Evolutionary conservation across 495 filamentous ascomycete genomes (phyloP).

Genomic region (Penicillium argentinense): DNA sequence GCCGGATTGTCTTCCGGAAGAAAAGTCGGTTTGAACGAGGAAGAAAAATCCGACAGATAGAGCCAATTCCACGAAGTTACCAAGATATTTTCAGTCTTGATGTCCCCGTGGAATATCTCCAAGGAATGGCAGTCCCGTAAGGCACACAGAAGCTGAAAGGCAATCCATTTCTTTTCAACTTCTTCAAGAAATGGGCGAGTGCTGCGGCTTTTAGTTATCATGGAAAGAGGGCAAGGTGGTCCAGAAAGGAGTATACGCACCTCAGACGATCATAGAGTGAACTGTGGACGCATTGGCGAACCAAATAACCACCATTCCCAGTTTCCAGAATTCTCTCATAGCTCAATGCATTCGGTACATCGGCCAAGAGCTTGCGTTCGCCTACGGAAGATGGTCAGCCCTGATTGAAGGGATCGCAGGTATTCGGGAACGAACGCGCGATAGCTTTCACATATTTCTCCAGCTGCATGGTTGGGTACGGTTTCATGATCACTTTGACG

Average conservation of each 20-base stretch:
- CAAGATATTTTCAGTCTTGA: slow-evolving; percentile 95
- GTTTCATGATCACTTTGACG: slow-evolving; percentile 93
- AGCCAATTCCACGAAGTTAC: slow-evolving; percentile 99
- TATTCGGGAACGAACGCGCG: slow-evolving; percentile 54
- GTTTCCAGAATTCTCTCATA: slow-evolving; percentile 92
- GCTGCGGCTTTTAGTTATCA: no score
- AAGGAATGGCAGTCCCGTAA: slow-evolving; percentile 87
- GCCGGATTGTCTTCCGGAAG: slow-evolving; percentile 96
- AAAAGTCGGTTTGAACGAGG: slow-evolving; percentile 91
- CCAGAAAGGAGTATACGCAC: slow-evolving; percentile 32
- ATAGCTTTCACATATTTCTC: slow-evolving; percentile 74
- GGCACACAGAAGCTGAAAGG: slow-evolving; percentile 92
- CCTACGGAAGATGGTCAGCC: slow-evolving; percentile 49
- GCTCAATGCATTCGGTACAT: slow-evolving; percentile 86
- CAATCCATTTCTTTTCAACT: slow-evolving; percentile 98
- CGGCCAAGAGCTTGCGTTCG: slow-evolving; percentile 74
- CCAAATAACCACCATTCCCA: slow-evolving; percentile 83
- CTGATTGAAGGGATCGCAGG: neutral
- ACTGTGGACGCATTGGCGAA: slow-evolving; percentile 95
- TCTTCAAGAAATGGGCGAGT: slow-evolving; percentile 96
- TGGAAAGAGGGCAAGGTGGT: slow-evolving; percentile 3
- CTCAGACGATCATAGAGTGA: slow-evolving; percentile 95
- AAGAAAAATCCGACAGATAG: slow-evolving; percentile 93
- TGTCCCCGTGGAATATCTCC: slow-evolving; percentile 95
- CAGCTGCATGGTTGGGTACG: slow-evolving; percentile 72